Evolutionary conservation across 768 basidiomycete genomes (phyloP), one percentile per base, ranked within the genome.

Genomic region (Tylopilus felleus): DNA sequence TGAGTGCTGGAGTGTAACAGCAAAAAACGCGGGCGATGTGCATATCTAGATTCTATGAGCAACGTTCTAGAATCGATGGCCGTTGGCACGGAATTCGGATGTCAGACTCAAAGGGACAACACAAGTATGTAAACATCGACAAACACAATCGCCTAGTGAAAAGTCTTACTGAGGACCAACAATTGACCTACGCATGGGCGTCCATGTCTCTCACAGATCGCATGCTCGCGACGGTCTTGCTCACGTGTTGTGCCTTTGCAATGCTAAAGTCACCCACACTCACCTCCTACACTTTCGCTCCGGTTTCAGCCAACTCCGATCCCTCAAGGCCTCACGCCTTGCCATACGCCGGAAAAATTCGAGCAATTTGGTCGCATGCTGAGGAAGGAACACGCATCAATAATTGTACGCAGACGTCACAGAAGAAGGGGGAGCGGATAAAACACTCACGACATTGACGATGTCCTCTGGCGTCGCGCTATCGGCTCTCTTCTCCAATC

Each of bases 161-260:
- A 40, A 62, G 23, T n/a, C 51, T 50, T 23, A 21, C 58, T 1
- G 56, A 58, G 29, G 49, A 40, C 65, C 65, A 66, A 29, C 66
- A 65, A 5, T 50, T 25, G 16, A 64, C 53, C 65, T 60, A 67
- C 21, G 47, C 42, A 36, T 40, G 35, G 22, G 57, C 57, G 6
- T 67, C 65, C 23, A 21, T 12, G 3, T 50, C 42, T 14, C 53
- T 53, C 4, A 38, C n/a, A 38, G 36, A 17, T n/a, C n/a, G 7
- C 36, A 38, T 38, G 1, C 2, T 3, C 17, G 36, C 36, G 5
- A 38, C 36, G 36, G 36, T n/a, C n/a, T 19, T 38, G 36, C 36
- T 38, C 4, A 38, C 36, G 16, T 2, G 36, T 38, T 38, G 17
- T 2, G 36, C 36, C n/a, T n/a, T 38, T 19, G 36, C 5, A 17